These are phyloP conservation scores for Penicillium coprophilum DNA, from an alignment of 495 filamentous ascomycete species.

Conservation along the genomic window DNA sequence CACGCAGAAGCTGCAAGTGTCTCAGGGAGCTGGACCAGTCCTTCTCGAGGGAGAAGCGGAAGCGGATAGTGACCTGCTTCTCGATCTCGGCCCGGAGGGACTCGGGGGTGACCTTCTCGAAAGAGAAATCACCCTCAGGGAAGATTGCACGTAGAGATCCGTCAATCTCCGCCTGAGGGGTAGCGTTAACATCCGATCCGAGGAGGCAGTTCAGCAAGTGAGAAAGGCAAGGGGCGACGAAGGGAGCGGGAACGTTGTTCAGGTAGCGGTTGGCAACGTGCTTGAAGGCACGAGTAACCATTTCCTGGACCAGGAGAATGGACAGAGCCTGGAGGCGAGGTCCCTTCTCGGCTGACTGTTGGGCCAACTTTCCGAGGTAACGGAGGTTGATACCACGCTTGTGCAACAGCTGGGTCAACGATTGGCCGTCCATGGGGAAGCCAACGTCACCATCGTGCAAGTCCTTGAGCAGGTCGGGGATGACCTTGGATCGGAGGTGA, in stretches of 20 bases:
- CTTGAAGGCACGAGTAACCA: conserved; percentile 92
- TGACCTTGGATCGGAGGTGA: conserved; percentile 68
- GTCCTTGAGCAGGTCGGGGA: conserved; percentile 76
- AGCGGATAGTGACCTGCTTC: conserved; percentile 68
- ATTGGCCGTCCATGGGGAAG: conserved; percentile 97
- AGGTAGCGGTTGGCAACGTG: conserved; percentile 80
- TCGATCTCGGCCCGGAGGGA: conserved; percentile 68
- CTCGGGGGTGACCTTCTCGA: conserved; percentile 72
- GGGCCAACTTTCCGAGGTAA: conserved; percentile 83
- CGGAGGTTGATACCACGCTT: conserved; percentile 97
- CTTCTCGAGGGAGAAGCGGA: conserved; percentile 67
- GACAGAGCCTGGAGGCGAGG: conserved; percentile 73
- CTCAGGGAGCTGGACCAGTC: conserved; percentile 65
- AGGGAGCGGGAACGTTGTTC: conserved; percentile 72
- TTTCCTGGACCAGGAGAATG: conserved; percentile 80
- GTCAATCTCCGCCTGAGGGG: conserved; percentile 75
- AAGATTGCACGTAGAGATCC: conserved; percentile 71
- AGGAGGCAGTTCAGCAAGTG: conserved; percentile 96
- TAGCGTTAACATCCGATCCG: conserved; percentile 70
- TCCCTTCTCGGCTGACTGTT: conserved; percentile 63
- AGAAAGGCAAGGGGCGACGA: conserved; percentile 72
- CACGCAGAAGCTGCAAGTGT: conserved; percentile 82
- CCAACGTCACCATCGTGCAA: conserved; percentile 89
- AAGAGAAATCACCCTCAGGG: conserved; percentile 77
- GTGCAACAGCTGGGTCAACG: conserved; percentile 84